Conservation (phyloP, 345 rosid genomes). For the Fremontodendron californicum region DNA sequence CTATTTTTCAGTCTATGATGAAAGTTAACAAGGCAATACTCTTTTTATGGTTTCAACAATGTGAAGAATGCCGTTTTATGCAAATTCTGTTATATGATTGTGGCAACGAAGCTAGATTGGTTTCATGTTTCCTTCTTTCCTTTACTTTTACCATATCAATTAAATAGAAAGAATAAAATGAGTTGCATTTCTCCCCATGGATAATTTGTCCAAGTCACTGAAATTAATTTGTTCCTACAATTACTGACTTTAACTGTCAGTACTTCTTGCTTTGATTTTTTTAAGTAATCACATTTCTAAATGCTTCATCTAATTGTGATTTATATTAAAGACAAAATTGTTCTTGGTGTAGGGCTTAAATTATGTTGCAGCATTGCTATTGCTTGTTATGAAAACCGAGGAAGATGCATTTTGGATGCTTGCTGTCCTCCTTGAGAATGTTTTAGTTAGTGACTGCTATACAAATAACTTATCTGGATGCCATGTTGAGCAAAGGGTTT, state of each 20-base stretch:
- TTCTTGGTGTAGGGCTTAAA: constrained; percentile 69
- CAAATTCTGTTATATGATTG: background rate
- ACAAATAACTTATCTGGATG: constrained; percentile 93
- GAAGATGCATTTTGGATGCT: constrained; percentile 99
- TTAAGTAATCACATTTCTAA: background rate
- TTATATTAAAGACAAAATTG: background rate
- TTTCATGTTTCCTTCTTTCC: background rate
- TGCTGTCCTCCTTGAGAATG: constrained; percentile 90
- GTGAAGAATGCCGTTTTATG: background rate
- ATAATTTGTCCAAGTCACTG: background rate
- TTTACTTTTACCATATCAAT: background rate
- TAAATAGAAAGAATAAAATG: background rate
- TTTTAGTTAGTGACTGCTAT: constrained; percentile 92
- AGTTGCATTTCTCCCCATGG: background rate
- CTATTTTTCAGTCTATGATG: background rate
- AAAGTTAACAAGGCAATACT: background rate
- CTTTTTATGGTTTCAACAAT: background rate
- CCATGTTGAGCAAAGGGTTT: constrained; percentile 98
- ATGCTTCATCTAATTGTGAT: background rate
- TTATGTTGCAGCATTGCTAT: constrained; percentile 87
- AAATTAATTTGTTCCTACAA: background rate
- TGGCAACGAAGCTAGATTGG: background rate
- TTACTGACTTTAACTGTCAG: background rate
- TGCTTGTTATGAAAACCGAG: constrained; percentile 99
- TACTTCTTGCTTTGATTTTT: background rate